Percentiles rank a stretch among this genome's conserved stretches.
Evolutionary conservation across 78 protist species (phyloP).

Genomic region (Guillardia theta): DNA sequence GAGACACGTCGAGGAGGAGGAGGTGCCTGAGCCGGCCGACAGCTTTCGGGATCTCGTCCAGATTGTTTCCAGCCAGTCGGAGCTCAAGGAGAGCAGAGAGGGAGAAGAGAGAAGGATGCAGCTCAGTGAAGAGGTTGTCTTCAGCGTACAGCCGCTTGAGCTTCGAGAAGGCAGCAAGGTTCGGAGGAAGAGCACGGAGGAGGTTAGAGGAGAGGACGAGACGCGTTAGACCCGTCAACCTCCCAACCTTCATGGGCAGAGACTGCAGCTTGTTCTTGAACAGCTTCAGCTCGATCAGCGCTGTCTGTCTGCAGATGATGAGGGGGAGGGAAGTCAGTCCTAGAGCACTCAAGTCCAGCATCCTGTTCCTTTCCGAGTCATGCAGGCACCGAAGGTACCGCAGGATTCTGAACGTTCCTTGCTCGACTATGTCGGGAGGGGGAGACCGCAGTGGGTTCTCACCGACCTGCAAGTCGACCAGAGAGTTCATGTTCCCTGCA

Average conservation of each 20-base stretch:
- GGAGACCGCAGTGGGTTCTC: background rate
- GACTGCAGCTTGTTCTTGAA: background rate
- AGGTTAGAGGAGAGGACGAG: background rate
- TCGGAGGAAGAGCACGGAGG: background rate
- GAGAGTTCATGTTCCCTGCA: background rate
- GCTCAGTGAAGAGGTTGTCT: background rate
- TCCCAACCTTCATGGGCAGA: background rate
- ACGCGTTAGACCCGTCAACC: background rate
- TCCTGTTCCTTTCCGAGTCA: background rate
- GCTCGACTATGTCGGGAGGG: background rate
- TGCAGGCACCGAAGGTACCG: background rate
- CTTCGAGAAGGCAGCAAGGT: background rate
- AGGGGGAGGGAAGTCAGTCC: background rate
- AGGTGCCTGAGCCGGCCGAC: background rate
- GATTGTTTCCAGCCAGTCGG: background rate
- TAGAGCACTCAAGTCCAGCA: background rate
- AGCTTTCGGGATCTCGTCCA: background rate
- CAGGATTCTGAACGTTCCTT: background rate
- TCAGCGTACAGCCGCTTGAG: background rate
- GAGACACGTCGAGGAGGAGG: background rate
- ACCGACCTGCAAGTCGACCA: background rate
- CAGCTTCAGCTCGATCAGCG: constrained; percentile 1
- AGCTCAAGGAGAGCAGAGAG: no score
- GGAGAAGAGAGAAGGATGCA: no score
- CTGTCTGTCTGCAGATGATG: background rate